These are phyloP conservation scores for Solanum phureja DNA, from an alignment of 257 asterid species.

Conservation along the genomic window DNA sequence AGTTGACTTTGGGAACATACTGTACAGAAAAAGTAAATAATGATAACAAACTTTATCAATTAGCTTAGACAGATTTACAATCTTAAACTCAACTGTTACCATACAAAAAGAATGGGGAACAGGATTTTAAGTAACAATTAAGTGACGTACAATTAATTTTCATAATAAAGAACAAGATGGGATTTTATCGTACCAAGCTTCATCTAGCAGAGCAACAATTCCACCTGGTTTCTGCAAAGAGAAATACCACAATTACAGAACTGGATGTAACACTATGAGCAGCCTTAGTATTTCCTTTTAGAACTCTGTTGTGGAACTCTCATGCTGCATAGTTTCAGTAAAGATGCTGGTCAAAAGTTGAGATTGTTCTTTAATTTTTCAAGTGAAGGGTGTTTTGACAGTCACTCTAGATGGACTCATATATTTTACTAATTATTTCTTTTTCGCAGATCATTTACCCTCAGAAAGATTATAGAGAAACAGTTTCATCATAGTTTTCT, in stretches of 20 bases:
- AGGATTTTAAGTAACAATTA: background rate
- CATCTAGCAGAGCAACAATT: constrained; percentile 87
- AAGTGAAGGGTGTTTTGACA: background rate
- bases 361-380: background rate
- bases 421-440: background rate
- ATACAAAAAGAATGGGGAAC: background rate
- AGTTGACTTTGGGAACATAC: constrained; percentile 98
- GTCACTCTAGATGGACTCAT: background rate
- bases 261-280: background rate
- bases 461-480: background rate
- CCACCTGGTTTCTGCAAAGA: constrained; percentile 96
- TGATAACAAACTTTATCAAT: constrained; percentile 5
- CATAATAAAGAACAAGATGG: background rate
- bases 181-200: constrained; percentile 66
- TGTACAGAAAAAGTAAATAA: constrained; percentile 29
- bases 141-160: background rate
- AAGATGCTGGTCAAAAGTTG: background rate
- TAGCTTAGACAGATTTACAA: background rate
- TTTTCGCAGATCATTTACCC: background rate
- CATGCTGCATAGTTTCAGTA: background rate
- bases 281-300: background rate
- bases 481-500: background rate
- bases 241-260: constrained; percentile 13
- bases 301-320: background rate
- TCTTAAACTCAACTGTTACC: constrained; percentile 1